Base-by-base conservation (phyloP, 371 early-diverging fungal genomes). In the Batkoa obscura region DNA sequence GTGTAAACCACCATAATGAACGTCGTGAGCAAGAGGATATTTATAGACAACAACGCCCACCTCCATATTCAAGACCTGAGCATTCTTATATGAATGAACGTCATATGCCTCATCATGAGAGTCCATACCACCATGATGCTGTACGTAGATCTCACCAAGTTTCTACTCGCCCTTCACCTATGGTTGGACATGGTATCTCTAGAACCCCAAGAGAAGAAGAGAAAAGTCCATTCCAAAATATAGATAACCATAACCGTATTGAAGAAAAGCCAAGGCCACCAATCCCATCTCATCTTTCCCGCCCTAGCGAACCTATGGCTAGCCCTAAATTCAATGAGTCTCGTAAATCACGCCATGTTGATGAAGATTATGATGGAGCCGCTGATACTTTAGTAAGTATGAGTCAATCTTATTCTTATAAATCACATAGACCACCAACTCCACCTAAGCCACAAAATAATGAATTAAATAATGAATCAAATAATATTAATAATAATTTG, bases 341-440 rank as follows among this genome's bases (percentile, higher is more conserved):
- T 23, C 9, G 17, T 35, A n/a, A 38, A n/a, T 30, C 55, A 13
- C 55, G 58, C 4, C 39, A 48, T 31, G 50, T 58, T 15, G 58
- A 58, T 50, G 58, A 58, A 10, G 58, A 58, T 15, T 58, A 58
- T 17, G 58, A 58, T 31, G 49, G 58, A 13, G 43, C 56, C 17
- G 50, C 37, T 32, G 49, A 58, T 15, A 34, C 56, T 15, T 35
- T 56, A 9, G 56, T 46, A 10, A 45, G 56, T 13, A 56, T 56
- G 3, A 56, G 56, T 3, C 46, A 56, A 35, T 43, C 56, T 35
- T 23, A 23, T 23, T 23, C 23, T 23, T 23, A 23, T 23, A 23
- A 23, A 23, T 23, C 23, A 23, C 23, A 23, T 23, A 23, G 23
- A 23, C 23, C 23, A 23, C 23, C 23, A 23, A 23, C 23, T 23